Evolutionary conservation across 805 yeast species (phyloP).

Genomic region (Scheffersomyces coipomensis): DNA sequence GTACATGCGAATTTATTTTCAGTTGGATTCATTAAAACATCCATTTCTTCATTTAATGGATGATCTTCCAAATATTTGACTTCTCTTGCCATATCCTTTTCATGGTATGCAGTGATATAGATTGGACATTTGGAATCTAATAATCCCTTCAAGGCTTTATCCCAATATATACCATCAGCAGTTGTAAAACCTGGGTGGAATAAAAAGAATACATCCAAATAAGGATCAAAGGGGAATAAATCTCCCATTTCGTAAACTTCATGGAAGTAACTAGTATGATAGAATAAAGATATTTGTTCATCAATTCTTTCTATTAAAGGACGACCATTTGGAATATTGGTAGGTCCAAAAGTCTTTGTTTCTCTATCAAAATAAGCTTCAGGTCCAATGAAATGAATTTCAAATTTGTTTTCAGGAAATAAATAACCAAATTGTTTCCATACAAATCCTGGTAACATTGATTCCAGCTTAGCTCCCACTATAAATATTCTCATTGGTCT

Average conservation of each 20-base stretch:
- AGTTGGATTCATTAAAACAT: slow-evolving; percentile 71
- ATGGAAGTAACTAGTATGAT: slow-evolving; percentile 90
- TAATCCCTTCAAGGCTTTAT: slow-evolving; percentile 78
- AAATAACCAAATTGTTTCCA: slow-evolving; percentile 91
- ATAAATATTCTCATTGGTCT: slow-evolving; percentile 88
- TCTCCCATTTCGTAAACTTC: slow-evolving; percentile 89
- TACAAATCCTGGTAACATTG: slow-evolving; percentile 89
- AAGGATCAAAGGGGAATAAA: slow-evolving; percentile 97
- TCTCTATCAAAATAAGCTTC: slow-evolving; percentile 75
- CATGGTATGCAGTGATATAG: slow-evolving; percentile 86
- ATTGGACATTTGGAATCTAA: slow-evolving; percentile 92
- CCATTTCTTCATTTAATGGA: slow-evolving; percentile 63
- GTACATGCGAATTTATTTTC: slow-evolving; percentile 79
- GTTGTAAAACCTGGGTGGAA: slow-evolving; percentile 96
- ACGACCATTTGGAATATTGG: slow-evolving; percentile 48
- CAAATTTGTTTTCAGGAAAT: slow-evolving; percentile 80
- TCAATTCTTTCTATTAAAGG: slow-evolving; percentile 76
- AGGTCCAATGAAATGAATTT: slow-evolving; percentile 92
- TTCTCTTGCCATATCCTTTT: slow-evolving; percentile 68
- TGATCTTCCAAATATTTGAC: slow-evolving; percentile 69
- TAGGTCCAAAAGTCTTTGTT: slow-evolving; percentile 60
- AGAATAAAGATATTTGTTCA: slow-evolving; percentile 67
- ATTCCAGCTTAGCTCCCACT: slow-evolving; percentile 89
- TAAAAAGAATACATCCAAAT: slow-evolving; percentile 84
- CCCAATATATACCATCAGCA: slow-evolving; percentile 81